Base-by-base conservation (phyloP, 257 asterid species). In the Ligustrum vulgare region DNA sequence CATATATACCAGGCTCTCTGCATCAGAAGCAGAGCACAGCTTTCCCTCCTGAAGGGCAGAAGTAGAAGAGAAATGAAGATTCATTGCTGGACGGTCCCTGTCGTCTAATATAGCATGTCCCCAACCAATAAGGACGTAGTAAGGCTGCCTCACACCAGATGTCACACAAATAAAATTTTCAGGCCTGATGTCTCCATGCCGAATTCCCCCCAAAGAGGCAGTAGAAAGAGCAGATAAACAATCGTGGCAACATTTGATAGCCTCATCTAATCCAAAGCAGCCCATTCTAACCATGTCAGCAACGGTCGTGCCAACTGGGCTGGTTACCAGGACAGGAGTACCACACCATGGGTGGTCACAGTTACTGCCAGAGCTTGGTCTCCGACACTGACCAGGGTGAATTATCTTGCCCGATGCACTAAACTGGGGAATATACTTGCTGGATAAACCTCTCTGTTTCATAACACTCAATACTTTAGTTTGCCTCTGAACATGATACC, bases 401-500 rank as follows among this genome's bases (percentile, higher is more conserved):
- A 91, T 82, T 74, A 90, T 86, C 75, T 97, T 87, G 23, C 99
- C 98, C 9, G 98, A 95, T 70, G 87, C 94, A 74, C 74, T 72
- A 72, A 95, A 64, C n/a, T 90, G 86, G 20, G 99, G 97, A 56
- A 95, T 91, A 78, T 91, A 88, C 84, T 86, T 95, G 79, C 97
- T 84, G 41, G 91, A 90, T 78, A 95, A 64, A 34, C 96, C 99
- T 80, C 88, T 95, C 63, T 95, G 98, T 80, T 87, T 90, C 98
- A 95, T 90, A n/a, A 87, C 79, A 39, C 87, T 80, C 69, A 95
- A 82, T n/a, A 95, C 92, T 87, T 95, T 95, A 54, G 97, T 91
- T 82, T 95, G 99, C 88, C 99, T 87, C 86, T 95, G 99, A 54
- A 95, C 98, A 82, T 90, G 97, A 84, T 91, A 95, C 99, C 99